Conservation (phyloP, 805 yeast species). For the Cyberlindnera euphorbiiphila region DNA sequence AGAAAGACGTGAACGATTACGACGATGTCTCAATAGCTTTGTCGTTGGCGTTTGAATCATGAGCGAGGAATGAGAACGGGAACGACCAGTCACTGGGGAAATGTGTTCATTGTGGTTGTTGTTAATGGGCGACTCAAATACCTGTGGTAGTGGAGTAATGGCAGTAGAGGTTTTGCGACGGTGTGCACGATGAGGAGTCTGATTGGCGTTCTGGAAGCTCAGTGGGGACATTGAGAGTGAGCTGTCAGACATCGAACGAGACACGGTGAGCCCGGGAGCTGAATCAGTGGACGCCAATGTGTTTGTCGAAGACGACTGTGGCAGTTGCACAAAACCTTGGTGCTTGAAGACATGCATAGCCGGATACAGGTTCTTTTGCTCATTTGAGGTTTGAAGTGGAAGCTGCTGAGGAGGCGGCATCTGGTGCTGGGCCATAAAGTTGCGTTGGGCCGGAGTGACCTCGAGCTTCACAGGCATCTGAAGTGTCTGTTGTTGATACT, state of each 20-base stretch:
- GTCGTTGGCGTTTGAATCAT: constrained; percentile 7
- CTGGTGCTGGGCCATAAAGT: constrained; percentile 9
- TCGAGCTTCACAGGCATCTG: constrained; percentile 16
- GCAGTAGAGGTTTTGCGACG: constrained; percentile 18
- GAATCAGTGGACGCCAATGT: constrained; percentile 31
- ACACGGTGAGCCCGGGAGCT: constrained; percentile 27
- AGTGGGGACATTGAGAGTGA: constrained; percentile 16
- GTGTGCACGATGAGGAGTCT: constrained; percentile 8
- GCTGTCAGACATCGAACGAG: constrained; percentile 24
- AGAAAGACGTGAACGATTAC: constrained; percentile 19
- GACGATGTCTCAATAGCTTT: constrained; percentile 18
- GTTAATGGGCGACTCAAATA: constrained; percentile 16
- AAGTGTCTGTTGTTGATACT: constrained; percentile 3
- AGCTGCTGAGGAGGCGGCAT: constrained; percentile 9
- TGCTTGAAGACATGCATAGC: constrained; percentile 19
- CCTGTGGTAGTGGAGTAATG: constrained; percentile 17
- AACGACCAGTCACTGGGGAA: constrained; percentile 10
- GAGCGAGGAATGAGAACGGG: constrained; percentile 7
- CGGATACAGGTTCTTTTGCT: constrained; percentile 17
- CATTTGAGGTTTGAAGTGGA: constrained; percentile 1
- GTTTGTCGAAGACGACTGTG: constrained; percentile 30
- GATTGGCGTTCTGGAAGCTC: constrained; percentile 11
- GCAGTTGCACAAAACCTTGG: constrained; percentile 5
- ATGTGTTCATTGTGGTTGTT: not conserved
- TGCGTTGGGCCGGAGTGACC: constrained; percentile 7